Base-by-base conservation (phyloP, 306 rosid genomes). In the Hippophae gyantsensis region DNA sequence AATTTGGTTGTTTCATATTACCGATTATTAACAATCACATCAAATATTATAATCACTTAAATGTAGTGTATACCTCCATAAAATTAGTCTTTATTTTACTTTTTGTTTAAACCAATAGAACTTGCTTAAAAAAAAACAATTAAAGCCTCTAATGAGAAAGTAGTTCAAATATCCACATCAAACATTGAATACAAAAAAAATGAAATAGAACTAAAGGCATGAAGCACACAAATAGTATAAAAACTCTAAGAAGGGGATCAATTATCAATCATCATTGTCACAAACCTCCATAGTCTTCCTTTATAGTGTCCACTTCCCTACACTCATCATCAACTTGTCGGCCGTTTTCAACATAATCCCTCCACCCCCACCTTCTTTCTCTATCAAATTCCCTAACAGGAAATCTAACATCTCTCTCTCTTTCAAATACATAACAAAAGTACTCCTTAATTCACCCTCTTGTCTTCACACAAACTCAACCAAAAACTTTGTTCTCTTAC, bases 281-380 rank as follows among this genome's bases (percentile, higher is more conserved):
- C 82, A 80, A 80, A 62, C 86, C 78, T 83, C 81, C 95, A 79
- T 71, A 47, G 62, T 44, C 76, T 9, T 74, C 80, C 95, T 89
- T 84, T 89, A 84, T 80, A 82, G 79, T 74, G 72, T 48, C 74
- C 70, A 56, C 53, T 72, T 60, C 66, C 84, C 66, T 77, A 81
- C 94, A 83, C 77, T 18, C 48, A 84, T 84, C 62, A 86, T 90
- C 88, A 81, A 85, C 74, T 65, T 86, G 97, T 85, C 92, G 81
- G 76, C 73, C 71, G 59, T 77, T 71, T 69, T 74, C 8, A 18
- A 12, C 55, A 48, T 61, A 43, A 61, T 43, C 13, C 52, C 57
- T 43, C 13, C 54, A 9, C 25, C 42, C 11, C 45, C 27, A 1
- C 12, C 10, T 40, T 6, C 44, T 46, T 45, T 42, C 56, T 60